Conservation (phyloP, 352 stramenopile species). For the Pythium volutum region DNA sequence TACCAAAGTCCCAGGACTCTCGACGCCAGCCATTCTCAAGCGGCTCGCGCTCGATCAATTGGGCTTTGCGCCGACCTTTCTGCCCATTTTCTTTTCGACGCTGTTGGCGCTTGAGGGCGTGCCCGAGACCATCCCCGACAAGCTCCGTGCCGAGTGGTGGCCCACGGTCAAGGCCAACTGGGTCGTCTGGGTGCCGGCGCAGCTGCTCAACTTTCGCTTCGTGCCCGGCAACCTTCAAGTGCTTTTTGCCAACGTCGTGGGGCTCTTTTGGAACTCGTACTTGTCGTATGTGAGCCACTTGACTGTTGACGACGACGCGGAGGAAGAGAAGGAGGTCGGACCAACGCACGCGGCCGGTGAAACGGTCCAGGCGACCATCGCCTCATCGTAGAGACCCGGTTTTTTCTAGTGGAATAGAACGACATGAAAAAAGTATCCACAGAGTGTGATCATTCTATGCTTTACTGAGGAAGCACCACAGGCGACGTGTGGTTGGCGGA, state of each 20-base stretch:
- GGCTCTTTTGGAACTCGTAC: conserved; percentile 83
- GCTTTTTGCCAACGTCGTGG: conserved; percentile 80
- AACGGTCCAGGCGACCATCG: neutral
- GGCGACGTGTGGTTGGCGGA: conserved; percentile 27
- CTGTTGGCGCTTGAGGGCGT: conserved; percentile 66
- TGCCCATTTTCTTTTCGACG: conserved; percentile 69
- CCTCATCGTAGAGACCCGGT: neutral
- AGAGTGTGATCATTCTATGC: neutral
- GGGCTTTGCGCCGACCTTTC: conserved; percentile 67
- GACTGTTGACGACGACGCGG: neutral
- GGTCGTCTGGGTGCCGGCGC: conserved; percentile 74
- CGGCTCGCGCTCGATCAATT: conserved; percentile 76
- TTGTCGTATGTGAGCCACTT: conserved; percentile 74
- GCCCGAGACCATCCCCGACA: conserved; percentile 46
- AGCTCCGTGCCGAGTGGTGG: conserved; percentile 79
- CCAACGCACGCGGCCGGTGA: neutral
- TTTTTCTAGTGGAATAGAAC: too few relatives aligned
- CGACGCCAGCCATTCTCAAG: conserved; percentile 42
- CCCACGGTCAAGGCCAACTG: conserved; percentile 73
- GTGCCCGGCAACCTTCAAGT: conserved; percentile 74
- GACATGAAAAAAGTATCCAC: neutral
- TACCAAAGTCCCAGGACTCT: conserved; percentile 33
- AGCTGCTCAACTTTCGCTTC: conserved; percentile 82
- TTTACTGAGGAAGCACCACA: conserved; percentile 31
- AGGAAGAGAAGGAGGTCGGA: too few relatives aligned